A percentile compares a stretch with the other conserved stretches of the same genome.
These are phyloP conservation scores for Colletotrichum coccodes DNA, from an alignment of 2,329 filamentous ascomycete species.

Conservation along the genomic window DNA sequence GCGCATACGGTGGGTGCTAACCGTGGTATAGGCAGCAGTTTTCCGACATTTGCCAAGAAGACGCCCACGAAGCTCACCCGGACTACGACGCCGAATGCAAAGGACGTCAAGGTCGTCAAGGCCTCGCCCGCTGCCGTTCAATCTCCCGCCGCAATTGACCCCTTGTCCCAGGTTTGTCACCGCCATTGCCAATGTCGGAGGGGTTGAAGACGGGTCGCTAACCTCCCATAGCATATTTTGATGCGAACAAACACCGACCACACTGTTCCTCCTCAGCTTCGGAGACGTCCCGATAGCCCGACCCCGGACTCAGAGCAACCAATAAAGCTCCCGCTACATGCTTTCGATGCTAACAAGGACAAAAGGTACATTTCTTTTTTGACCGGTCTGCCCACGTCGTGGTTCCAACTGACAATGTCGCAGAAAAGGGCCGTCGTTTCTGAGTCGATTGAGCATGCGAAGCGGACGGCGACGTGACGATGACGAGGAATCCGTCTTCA, in stretches of 20 bases:
- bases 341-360: constrained; percentile 63
- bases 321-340: constrained; percentile 46
- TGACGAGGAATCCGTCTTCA: constrained; percentile 77
- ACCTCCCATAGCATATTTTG: constrained; percentile 64
- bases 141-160: constrained; percentile 38
- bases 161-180: constrained; percentile 41
- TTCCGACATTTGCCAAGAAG: constrained; percentile 30
- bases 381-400: not conserved
- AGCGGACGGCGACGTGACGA: constrained; percentile 79
- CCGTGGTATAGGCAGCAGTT: constrained; percentile 23
- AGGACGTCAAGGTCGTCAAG: constrained; percentile 32
- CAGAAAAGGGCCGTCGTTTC: constrained; percentile 89
- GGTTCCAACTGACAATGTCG: not conserved
- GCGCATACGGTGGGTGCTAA: constrained; percentile 22
- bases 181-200: not conserved
- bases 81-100: constrained; percentile 28
- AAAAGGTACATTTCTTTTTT: constrained; percentile 67
- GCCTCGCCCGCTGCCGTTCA: constrained; percentile 29
- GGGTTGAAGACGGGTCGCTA: not conserved
- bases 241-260: constrained; percentile 74
- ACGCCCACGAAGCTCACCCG: constrained; percentile 30
- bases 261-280: constrained; percentile 65
- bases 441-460: constrained; percentile 82
- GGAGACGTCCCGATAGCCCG: constrained; percentile 64
- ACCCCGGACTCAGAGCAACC: constrained; percentile 51